Percentiles rank a stretch among this genome's conserved stretches.
Conservation (phyloP, 2,329 filamentous ascomycete genomes). For the Purpureocillium lavendulum region DNA sequence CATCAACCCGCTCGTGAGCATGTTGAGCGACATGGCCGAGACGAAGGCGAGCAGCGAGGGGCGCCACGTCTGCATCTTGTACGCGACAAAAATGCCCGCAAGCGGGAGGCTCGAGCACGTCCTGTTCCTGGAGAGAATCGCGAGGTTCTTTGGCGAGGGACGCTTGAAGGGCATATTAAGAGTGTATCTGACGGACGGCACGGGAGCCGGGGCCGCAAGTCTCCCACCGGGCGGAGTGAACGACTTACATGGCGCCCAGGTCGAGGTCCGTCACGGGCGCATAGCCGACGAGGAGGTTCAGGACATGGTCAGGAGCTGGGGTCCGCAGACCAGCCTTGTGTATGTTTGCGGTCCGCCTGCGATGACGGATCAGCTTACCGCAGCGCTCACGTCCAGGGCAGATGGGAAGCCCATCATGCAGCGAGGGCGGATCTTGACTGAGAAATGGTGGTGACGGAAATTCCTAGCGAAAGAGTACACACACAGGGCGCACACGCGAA, state of each 20-base stretch:
- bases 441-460: constrained; percentile 61
- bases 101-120: constrained; percentile 23
- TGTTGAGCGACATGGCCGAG: constrained; percentile 52
- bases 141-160: constrained; percentile 26
- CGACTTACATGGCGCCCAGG: constrained; percentile 2
- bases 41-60: not conserved
- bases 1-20: constrained; percentile 73
- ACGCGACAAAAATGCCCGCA: constrained; percentile 39
- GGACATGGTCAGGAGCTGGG: constrained; percentile 25
- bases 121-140: constrained; percentile 43
- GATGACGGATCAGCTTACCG: constrained; percentile 62
- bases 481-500: too few relatives aligned
- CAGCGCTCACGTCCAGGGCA: constrained; percentile 26
- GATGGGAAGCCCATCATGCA: constrained; percentile 27
- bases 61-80: constrained; percentile 51
- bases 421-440: constrained; percentile 41
- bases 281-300: constrained; percentile 34
- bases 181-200: constrained; percentile 38
- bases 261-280: constrained; percentile 25
- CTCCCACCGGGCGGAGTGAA: not conserved
- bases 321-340: constrained; percentile 32
- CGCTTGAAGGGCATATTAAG: constrained; percentile 30
- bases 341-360: constrained; percentile 61
- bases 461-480: too few relatives aligned
- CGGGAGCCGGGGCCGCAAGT: not conserved